Conservation (phyloP, 306 rosid species). For the Crotalaria pallida region DNA sequence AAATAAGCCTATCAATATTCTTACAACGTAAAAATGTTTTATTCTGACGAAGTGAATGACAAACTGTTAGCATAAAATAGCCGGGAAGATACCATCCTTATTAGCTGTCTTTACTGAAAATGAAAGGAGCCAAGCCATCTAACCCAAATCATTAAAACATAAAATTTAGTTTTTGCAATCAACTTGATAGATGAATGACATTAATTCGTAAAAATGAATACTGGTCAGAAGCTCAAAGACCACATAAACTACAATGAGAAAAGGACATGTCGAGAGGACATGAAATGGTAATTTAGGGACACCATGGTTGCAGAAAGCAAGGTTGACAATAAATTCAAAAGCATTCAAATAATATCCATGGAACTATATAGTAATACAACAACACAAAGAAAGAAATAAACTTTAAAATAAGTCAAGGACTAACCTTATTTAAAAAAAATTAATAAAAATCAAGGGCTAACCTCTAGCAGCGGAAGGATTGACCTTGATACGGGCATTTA, state of each 20-base stretch:
- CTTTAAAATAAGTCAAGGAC: neutral
- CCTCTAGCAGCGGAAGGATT: constrained; percentile 39
- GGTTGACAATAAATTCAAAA: neutral
- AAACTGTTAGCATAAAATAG: neutral
- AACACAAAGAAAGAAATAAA: neutral
- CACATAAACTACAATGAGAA: neutral
- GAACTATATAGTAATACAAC: neutral
- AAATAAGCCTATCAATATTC: constrained; percentile 19
- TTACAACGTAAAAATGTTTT: neutral
- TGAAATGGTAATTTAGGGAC: neutral
- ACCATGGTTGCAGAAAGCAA: neutral
- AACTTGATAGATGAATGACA: constrained; percentile 2
- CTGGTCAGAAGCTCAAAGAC: neutral
- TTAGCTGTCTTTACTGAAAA: neutral
- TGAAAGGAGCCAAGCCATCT: neutral
- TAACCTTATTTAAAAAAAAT: no score
- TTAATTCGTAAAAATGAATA: neutral
- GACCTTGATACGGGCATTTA: constrained; percentile 21
- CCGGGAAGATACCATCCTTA: neutral
- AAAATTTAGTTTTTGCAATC: neutral
- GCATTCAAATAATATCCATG: constrained; percentile 11
- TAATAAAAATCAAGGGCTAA: constrained; percentile 16
- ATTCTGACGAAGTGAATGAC: neutral
- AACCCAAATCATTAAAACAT: constrained; percentile 1
- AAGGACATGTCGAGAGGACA: neutral